Percentiles rank a stretch among this genome's conserved stretches.
Conservation (phyloP, 257 asterid species). For the Fraxinus anomala region DNA sequence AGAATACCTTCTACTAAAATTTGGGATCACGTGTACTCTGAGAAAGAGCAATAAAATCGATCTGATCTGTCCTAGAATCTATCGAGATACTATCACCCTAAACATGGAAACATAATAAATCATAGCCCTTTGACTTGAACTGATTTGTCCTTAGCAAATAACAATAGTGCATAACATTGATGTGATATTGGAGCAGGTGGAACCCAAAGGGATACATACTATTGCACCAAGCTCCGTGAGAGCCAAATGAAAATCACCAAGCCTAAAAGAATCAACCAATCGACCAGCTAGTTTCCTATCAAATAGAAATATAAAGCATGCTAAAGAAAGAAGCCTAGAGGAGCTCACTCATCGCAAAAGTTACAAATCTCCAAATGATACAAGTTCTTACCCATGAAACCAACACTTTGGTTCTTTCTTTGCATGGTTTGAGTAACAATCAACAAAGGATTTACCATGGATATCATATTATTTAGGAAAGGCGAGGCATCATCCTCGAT, state of each 20-base stretch:
- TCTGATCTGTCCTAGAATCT: conserved; percentile 93
- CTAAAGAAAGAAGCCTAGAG: background rate
- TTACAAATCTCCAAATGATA: no score
- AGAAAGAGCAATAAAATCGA: conserved; percentile 11
- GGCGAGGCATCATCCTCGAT: no score
- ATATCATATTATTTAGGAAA: no score
- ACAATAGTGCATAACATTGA: conserved; percentile 24
- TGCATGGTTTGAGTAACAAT: no score
- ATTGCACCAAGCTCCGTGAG: conserved; percentile 99
- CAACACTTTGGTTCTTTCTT: no score
- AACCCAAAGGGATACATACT: conserved; percentile 54
- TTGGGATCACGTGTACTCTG: conserved; percentile 31
- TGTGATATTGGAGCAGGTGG: conserved; percentile 56
- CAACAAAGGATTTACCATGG: no score
- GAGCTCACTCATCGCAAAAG: no score
- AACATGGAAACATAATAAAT: conserved; percentile 14
- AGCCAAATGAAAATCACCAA: conserved; percentile 97
- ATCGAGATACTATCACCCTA: conserved; percentile 97
- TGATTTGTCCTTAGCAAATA: conserved; percentile 48
- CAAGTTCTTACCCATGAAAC: no score
- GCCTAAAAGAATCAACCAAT: conserved; percentile 82
- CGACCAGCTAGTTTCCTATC: conserved; percentile 77
- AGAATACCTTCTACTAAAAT: conserved; percentile 75
- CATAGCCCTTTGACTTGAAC: conserved; percentile 19
- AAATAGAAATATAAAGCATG: conserved; percentile 19